These are phyloP conservation scores for Quercus ilex DNA, from an alignment of 306 rosid species.

Conservation along the genomic window DNA sequence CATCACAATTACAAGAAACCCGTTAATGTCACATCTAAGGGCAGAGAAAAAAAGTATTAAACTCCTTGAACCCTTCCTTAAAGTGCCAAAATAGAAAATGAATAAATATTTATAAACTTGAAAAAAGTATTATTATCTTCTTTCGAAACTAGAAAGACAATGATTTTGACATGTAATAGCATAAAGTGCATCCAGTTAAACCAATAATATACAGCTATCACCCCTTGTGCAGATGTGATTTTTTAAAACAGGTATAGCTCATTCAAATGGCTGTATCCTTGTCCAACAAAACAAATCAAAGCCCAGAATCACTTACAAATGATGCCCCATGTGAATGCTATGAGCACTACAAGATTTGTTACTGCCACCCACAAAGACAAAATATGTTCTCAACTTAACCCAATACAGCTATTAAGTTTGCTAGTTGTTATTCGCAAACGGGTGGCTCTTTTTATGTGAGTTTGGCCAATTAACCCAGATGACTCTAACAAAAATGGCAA, in stretches of 20 bases:
- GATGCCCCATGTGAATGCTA: background rate
- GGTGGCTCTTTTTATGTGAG: background rate
- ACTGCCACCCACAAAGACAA: background rate
- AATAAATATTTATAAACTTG: background rate
- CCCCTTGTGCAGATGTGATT: background rate
- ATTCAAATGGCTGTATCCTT: background rate
- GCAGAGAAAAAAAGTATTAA: background rate
- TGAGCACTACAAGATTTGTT: background rate
- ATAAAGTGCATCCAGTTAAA: background rate
- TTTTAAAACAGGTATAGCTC: background rate
- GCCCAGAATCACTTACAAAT: background rate
- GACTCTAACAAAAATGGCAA: background rate
- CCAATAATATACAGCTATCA: background rate
- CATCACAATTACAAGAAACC: slow-evolving; percentile 1
- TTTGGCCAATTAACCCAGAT: background rate
- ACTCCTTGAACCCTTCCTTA: background rate
- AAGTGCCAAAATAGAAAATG: background rate
- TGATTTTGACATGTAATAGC: background rate
- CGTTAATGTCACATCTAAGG: background rate
- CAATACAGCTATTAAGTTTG: background rate
- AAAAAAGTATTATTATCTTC: background rate
- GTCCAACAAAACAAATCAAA: background rate
- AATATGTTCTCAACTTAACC: background rate
- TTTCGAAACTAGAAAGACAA: background rate
- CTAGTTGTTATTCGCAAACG: background rate